Evolutionary conservation across 2,329 filamentous ascomycete genomes (phyloP).

Genomic region (Talaromyces sp.): DNA sequence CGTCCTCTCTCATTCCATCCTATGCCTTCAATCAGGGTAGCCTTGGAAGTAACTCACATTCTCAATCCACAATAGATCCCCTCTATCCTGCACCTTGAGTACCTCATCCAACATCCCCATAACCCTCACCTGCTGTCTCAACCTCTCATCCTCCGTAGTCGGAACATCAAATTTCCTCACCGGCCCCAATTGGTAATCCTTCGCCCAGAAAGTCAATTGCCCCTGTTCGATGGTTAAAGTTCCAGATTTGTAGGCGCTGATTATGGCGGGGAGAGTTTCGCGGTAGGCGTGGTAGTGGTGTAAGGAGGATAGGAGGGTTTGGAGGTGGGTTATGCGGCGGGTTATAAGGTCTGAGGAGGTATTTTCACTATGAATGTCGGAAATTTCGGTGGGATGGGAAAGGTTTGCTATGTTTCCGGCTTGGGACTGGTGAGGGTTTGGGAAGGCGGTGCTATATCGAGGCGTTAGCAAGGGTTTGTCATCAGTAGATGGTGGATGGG

Average conservation of each 20-base stretch:
- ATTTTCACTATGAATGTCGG: not conserved
- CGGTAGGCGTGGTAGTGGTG: conserved; percentile 10
- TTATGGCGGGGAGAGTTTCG: conserved; percentile 4
- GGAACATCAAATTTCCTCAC: not conserved
- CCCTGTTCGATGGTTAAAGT: not conserved
- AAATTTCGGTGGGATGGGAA: not conserved
- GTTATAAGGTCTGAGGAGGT: not conserved
- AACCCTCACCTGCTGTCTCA: not conserved
- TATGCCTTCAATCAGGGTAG: too few species aligned
- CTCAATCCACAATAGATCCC: conserved; percentile 9
- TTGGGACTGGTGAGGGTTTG: not conserved
- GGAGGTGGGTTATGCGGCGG: conserved; percentile 1
- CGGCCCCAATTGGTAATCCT: not conserved
- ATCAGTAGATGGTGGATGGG: not conserved
- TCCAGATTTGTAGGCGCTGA: not conserved
- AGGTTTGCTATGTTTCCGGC: not conserved
- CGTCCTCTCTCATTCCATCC: too few species aligned
- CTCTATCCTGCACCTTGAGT: not conserved
- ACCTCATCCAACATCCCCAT: conserved; percentile 9
- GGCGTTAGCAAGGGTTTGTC: not conserved
- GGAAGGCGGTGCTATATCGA: not conserved
- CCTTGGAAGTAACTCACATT: not conserved
- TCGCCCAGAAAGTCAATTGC: not conserved
- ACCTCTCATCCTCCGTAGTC: not conserved
- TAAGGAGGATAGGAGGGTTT: not conserved